Evolutionary conservation across 148 eudicot species (phyloP), one percentile per base, ranked within the genome.

Genomic region (Vaccinium myrtillus): DNA sequence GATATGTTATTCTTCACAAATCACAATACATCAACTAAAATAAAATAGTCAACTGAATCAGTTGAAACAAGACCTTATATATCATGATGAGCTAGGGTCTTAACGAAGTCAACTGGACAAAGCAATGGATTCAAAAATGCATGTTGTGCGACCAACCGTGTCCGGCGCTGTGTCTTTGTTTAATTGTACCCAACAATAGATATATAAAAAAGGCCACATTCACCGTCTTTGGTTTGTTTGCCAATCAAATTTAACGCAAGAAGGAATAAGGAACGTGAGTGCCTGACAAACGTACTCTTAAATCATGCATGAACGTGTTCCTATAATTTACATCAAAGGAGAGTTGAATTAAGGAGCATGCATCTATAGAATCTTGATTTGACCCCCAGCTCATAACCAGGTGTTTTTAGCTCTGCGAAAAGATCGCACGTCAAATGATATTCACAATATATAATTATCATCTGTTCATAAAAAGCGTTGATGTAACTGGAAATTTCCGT

Each of bases 41-140:
- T 3, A 39, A 39, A 39, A 32, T 32, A 32, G 36, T 39, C 43
- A 39, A 39, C 5, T 39, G 5, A 3, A 39, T 0, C 43, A 3
- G 5, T 39, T 39, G 6, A 43, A 43, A 43, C 46, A 43, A 39
- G 6, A 1, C 46, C 46, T 43, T 43, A 5, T 43, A 43, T 19
- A 18, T 18, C 63, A 69, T 27, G 74, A 69, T 59, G 9, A 50
- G 43, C 43, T 15, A 2, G 70, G 70, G 39, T 14, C 43, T 30
- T 27, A 16, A 14, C 69, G 5, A 55, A 87, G 89, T 54, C 74
- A 55, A 81, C 59, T 46, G 21, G 65, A 79, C 82, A 73, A 83
- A 86, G 76, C n/a, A 71, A 56, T 48, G 36, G 79, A 81, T 63
- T 74, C 36, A 32, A 23, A 67, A 2, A 11, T 69, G 39, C 39